Evolutionary conservation across 2,329 filamentous ascomycete species (phyloP).

Genomic region (Botrytis elliptica): DNA sequence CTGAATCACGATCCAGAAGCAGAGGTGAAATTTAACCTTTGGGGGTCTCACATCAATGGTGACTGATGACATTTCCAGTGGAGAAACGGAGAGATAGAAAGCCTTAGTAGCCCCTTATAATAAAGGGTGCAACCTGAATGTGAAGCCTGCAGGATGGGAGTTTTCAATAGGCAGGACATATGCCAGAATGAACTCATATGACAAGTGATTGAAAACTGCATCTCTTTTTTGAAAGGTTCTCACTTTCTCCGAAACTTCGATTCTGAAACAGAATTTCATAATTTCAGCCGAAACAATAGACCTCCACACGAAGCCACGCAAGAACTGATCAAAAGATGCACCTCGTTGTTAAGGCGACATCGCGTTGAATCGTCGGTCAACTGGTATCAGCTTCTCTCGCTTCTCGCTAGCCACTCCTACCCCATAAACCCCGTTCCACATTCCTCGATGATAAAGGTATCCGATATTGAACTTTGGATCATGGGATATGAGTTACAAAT

Average conservation of each 20-base stretch:
- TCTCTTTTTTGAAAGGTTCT: background rate
- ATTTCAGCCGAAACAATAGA: background rate
- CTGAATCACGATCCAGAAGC: background rate
- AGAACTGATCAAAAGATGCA: background rate
- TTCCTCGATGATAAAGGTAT: background rate
- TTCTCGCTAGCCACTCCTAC: background rate
- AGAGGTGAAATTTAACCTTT: no score
- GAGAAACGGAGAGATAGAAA: background rate
- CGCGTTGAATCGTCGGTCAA: background rate
- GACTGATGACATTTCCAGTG: background rate
- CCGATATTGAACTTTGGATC: background rate
- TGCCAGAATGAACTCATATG: background rate
- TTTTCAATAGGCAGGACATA: background rate
- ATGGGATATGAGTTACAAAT: background rate
- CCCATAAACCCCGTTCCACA: background rate
- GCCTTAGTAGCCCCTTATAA: background rate
- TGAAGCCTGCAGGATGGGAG: no score
- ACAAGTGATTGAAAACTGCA: background rate
- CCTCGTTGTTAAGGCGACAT: background rate
- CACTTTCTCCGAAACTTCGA: no score
- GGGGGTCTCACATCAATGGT: background rate
- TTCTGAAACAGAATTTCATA: background rate
- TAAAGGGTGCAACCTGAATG: background rate
- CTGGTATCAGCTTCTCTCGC: background rate
- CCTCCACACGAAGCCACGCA: no score